phyloP scores from a whole-genome alignment of 257 asterid species.

The Capsicum baccatum region DNA sequence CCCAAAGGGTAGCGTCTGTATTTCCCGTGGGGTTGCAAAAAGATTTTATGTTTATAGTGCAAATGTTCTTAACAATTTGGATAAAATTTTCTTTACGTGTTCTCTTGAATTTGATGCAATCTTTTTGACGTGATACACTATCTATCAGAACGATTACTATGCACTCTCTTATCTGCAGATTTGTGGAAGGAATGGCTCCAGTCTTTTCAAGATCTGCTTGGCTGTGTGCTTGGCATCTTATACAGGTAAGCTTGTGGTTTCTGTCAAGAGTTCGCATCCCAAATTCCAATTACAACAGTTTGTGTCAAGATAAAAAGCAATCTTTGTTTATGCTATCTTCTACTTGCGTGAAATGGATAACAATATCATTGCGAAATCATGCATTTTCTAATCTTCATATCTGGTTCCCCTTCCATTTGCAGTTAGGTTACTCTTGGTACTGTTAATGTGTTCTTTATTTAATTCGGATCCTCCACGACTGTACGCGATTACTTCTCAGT shows the following conservation, averaged over 20 bases:
- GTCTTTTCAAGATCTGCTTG: constrained; percentile 95
- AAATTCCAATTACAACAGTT: background rate
- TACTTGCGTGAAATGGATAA: background rate
- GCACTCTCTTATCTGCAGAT: constrained; percentile 50
- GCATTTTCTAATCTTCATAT: background rate
- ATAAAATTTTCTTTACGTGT: background rate
- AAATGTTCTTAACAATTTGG: background rate
- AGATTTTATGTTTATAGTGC: background rate
- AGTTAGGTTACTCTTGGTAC: background rate
- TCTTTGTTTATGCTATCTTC: background rate
- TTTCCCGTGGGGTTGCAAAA: too few relatives aligned
- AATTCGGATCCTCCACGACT: background rate
- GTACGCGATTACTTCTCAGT: background rate
- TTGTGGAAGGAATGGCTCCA: constrained; percentile 99
- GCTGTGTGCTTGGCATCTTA: constrained; percentile 98
- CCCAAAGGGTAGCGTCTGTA: too few relatives aligned
- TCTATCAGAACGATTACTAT: background rate
- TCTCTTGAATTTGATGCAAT: background rate
- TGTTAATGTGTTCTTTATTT: background rate
- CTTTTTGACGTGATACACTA: background rate
- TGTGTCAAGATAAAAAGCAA: background rate
- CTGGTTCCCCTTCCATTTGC: background rate
- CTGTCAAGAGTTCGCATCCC: background rate
- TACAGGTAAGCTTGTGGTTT: constrained; percentile 58
- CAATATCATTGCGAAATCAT: background rate